A percentile compares a stretch with the other conserved stretches of the same genome.
phyloP scores from a whole-genome alignment of 2,329 filamentous ascomycete genomes.

The Penicillium italicum region DNA sequence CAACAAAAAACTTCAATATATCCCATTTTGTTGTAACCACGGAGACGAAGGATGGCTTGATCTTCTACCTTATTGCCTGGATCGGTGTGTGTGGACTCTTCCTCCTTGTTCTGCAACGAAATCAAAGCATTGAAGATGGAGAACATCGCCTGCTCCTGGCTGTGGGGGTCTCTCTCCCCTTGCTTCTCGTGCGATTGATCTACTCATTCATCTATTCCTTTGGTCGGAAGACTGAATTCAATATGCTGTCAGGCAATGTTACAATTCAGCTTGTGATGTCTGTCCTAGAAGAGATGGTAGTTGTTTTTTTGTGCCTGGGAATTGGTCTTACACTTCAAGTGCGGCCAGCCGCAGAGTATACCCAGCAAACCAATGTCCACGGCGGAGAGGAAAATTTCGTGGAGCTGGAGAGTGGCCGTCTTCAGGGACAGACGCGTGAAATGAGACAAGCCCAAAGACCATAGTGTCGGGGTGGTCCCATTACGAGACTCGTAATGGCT shows the following conservation, averaged over 20 bases:
- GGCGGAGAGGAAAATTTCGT: neutral
- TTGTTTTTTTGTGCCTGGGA: conserved; percentile 28
- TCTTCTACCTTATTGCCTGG: conserved; percentile 5
- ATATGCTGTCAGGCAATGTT: conserved; percentile 19
- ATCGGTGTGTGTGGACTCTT: neutral
- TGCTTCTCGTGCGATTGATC: conserved; percentile 31
- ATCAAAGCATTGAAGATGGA: conserved; percentile 23
- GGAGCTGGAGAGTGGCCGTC: neutral
- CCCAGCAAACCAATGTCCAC: neutral
- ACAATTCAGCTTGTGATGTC: conserved; percentile 31
- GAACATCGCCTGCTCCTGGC: conserved; percentile 30
- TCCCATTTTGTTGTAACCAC: neutral
- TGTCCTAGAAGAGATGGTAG: conserved; percentile 30
- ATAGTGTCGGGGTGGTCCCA: neutral
- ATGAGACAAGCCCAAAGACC: neutral
- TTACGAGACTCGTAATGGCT: neutral
- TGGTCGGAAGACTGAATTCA: conserved; percentile 22
- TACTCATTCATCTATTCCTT: conserved; percentile 32
- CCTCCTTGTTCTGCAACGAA: conserved; percentile 15
- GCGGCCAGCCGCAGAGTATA: neutral
- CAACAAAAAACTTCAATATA: neutral
- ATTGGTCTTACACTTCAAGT: conserved; percentile 21
- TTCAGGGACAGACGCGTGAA: neutral
- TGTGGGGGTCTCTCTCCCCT: conserved; percentile 26
- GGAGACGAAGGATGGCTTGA: neutral